Evolutionary conservation across 2,329 filamentous ascomycete genomes (phyloP).

Genomic region (Alternaria burnsii): DNA sequence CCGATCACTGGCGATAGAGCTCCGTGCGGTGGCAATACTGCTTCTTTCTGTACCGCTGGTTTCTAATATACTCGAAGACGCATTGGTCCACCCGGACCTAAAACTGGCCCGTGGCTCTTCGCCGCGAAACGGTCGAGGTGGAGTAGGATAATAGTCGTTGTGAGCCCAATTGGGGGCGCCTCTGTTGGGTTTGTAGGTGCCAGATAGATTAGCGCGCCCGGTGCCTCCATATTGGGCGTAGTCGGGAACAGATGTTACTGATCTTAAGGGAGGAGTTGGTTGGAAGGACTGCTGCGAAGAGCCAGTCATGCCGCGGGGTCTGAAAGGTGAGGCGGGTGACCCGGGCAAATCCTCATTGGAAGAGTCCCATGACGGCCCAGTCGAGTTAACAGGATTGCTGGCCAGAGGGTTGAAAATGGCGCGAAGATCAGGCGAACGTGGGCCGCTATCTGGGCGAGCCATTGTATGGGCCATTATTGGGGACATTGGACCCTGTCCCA

Average conservation of each 20-base stretch:
- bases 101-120: constrained; percentile 65
- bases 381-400: constrained; percentile 45
- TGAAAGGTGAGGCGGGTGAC: constrained; percentile 21
- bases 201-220: constrained; percentile 43
- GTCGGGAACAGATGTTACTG: constrained; percentile 51
- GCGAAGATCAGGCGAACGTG: constrained; percentile 42
- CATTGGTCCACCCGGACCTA: constrained; percentile 66
- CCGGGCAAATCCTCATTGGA: constrained; percentile 33
- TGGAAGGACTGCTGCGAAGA: constrained; percentile 40
- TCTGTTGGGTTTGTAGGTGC: constrained; percentile 48
- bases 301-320: constrained; percentile 45
- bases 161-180: constrained; percentile 49
- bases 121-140: constrained; percentile 38
- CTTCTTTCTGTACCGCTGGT: constrained; percentile 78
- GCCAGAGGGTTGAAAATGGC: constrained; percentile 46
- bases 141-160: constrained; percentile 42
- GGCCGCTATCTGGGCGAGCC: constrained; percentile 37
- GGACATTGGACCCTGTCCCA: constrained; percentile 33
- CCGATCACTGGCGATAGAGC: constrained; percentile 70
- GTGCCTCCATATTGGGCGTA: constrained; percentile 41
- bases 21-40: constrained; percentile 81
- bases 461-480: constrained; percentile 37
- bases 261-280: constrained; percentile 41
- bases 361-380: constrained; percentile 34
- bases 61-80: constrained; percentile 65